A percentile compares a stretch with the other conserved stretches of the same genome.
Evolutionary conservation across 2,329 filamentous ascomycete genomes (phyloP).

Genomic region (Aspergillus novoparasiticus): DNA sequence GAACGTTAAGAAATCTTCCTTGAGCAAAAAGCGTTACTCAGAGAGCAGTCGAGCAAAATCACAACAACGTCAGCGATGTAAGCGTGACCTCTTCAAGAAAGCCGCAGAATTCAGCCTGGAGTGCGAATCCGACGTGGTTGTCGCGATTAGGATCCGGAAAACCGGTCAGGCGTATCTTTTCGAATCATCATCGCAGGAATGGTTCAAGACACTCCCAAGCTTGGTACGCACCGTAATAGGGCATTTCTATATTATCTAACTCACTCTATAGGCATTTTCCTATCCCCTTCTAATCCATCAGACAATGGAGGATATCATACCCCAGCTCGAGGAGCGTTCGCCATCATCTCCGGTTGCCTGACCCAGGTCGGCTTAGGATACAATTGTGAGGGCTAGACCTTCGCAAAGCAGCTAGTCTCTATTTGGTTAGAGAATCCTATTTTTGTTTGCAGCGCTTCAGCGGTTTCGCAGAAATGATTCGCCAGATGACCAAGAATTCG

Average conservation of each 20-base stretch:
- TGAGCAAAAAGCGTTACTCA: conserved; percentile 18
- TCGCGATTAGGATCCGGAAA: conserved; percentile 19
- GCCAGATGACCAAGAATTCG: too few species aligned
- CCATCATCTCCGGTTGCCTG: not conserved
- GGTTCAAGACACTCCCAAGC: conserved; percentile 8
- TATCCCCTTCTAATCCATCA: not conserved
- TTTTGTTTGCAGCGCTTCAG: too few species aligned
- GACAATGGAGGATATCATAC: not conserved
- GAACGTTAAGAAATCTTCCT: not conserved
- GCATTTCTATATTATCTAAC: too few species aligned
- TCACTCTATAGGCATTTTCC: not conserved
- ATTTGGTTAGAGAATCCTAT: too few species aligned
- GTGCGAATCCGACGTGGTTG: conserved; percentile 21
- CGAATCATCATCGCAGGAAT: conserved; percentile 17
- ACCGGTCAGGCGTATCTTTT: conserved; percentile 22
- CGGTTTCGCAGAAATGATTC: too few species aligned
- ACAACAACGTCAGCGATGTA: conserved; percentile 19
- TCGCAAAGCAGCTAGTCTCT: too few species aligned
- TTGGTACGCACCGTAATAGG: conserved; percentile 4
- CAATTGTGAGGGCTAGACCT: too few species aligned
- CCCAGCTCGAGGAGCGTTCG: not conserved
- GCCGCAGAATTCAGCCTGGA: conserved; percentile 21
- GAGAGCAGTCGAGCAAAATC: conserved; percentile 19
- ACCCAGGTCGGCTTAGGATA: too few species aligned
- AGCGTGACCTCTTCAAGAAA: conserved; percentile 22